phyloP scores from a whole-genome alignment of 805 yeast genomes.

The Kodamaea kaohsiungensis region DNA sequence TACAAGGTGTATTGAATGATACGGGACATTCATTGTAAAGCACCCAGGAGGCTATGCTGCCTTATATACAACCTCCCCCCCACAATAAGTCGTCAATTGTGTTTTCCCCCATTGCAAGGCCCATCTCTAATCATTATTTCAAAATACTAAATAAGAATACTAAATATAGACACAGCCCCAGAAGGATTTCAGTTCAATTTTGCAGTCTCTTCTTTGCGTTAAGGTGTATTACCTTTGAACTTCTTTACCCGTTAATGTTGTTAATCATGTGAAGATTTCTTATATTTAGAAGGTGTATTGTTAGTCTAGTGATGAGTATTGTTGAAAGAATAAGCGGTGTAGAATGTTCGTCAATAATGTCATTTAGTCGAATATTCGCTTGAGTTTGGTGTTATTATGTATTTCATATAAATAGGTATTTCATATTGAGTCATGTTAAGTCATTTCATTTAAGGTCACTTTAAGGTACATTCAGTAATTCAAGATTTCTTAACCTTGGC shows the following conservation, averaged over 20 bases:
- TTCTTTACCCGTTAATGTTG: background rate
- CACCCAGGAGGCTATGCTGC: background rate
- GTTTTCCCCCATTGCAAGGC: background rate
- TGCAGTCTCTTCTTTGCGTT: background rate
- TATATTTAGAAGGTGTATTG: too few relatives aligned
- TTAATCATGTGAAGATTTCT: too few relatives aligned
- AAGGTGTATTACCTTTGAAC: background rate
- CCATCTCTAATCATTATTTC: background rate
- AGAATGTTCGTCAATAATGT: background rate
- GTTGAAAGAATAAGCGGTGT: background rate
- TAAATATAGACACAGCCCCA: background rate
- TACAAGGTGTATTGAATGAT: background rate
- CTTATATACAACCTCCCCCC: background rate
- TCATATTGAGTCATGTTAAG: too few relatives aligned
- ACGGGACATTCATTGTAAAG: background rate
- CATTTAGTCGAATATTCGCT: too few relatives aligned
- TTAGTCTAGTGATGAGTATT: background rate
- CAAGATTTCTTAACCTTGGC: too few relatives aligned
- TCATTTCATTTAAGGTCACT: too few relatives aligned
- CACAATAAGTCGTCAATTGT: background rate
- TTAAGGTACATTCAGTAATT: too few relatives aligned
- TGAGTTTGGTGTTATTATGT: background rate
- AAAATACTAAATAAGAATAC: background rate
- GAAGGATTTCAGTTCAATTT: background rate
- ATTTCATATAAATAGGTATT: background rate